Evolutionary conservation across 1,284 basidiomycete species (phyloP).

Genomic region (Sphagnurus paluster): DNA sequence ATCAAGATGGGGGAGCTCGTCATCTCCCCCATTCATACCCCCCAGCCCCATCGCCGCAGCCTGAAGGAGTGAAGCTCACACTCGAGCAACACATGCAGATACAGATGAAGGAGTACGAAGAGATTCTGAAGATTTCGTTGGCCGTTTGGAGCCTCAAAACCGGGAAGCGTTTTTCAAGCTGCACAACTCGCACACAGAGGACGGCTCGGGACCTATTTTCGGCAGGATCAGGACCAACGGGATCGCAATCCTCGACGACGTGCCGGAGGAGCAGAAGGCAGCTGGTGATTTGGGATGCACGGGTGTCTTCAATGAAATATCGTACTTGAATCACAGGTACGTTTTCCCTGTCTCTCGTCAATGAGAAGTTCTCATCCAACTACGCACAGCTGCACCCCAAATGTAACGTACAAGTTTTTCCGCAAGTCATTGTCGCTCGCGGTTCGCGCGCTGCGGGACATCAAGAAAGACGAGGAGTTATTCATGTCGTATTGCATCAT

Average conservation of each 20-base stretch:
- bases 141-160: neutral
- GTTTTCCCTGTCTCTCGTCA: neutral
- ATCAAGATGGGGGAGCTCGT: too few relatives aligned
- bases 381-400: constrained; percentile 1
- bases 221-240: constrained; percentile 2
- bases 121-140: neutral
- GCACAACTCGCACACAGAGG: neutral
- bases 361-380: neutral
- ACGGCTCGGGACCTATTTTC: neutral
- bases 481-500: constrained; percentile 2
- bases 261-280: neutral
- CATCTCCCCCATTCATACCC: too few relatives aligned
- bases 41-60: too few relatives aligned
- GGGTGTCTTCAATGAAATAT: constrained; percentile 1
- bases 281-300: neutral
- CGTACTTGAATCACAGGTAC: constrained; percentile 7
- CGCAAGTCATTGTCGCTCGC: neutral
- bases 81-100: neutral
- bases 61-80: too few relatives aligned
- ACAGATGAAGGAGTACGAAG: neutral
- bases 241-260: constrained; percentile 1
- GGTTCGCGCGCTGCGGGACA: neutral
- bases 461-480: constrained; percentile 6
- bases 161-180: neutral
- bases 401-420: neutral